Conservation (phyloP, 2,329 filamentous ascomycete species). For the Atkinsonella hypoxylon region DNA sequence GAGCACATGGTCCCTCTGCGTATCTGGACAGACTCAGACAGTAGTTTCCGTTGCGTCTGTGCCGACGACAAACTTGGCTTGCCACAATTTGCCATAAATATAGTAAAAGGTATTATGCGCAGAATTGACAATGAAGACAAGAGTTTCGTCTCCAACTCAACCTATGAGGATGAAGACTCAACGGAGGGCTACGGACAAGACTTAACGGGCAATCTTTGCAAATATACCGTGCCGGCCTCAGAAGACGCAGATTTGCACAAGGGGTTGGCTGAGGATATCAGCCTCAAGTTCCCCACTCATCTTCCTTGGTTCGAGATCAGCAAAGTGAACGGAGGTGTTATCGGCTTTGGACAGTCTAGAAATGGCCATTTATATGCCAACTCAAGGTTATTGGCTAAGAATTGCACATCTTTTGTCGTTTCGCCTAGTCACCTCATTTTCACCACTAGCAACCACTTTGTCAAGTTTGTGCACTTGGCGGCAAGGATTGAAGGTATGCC, state of each 20-base stretch:
- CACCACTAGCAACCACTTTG: constrained; percentile 81
- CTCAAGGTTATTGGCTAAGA: constrained; percentile 61
- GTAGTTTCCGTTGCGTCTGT: constrained; percentile 20
- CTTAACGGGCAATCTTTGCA: constrained; percentile 31
- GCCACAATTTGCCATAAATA: constrained; percentile 13
- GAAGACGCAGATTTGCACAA: not conserved
- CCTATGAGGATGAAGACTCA: constrained; percentile 17
- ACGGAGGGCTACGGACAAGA: constrained; percentile 33
- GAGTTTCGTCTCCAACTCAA: constrained; percentile 19
- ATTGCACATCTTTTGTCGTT: constrained; percentile 82
- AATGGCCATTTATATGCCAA: constrained; percentile 73
- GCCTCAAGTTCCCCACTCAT: constrained; percentile 29
- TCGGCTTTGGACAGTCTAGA: constrained; percentile 54
- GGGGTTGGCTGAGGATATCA: constrained; percentile 18
- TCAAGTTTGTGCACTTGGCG: constrained; percentile 82
- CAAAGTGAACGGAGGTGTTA: constrained; percentile 28
- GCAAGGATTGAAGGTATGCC: constrained; percentile 48
- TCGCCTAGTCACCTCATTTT: constrained; percentile 78
- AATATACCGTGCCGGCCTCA: constrained; percentile 18
- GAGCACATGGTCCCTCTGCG: constrained; percentile 18
- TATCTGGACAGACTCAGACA: constrained; percentile 17
- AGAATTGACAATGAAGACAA: constrained; percentile 11
- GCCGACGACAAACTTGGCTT: constrained; percentile 17
- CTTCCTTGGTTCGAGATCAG: constrained; percentile 42
- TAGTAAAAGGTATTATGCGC: constrained; percentile 7